Evolutionary conservation across 2,329 filamentous ascomycete genomes (phyloP), one percentile per base, ranked within the genome.

Genomic region (Davidsoniella neocaledoniae): DNA sequence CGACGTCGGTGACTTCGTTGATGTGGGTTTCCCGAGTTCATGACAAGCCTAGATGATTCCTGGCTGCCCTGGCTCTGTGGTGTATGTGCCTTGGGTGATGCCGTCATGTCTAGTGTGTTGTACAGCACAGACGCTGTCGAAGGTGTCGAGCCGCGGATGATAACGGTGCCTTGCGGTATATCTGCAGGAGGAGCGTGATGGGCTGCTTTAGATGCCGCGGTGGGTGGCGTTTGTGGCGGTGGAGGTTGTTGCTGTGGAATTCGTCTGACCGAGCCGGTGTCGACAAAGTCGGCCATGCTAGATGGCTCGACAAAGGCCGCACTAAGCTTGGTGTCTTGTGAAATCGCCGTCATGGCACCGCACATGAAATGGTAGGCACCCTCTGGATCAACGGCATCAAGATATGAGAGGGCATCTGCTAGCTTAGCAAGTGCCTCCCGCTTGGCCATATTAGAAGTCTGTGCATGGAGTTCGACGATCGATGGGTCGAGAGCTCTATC

Each of bases 341-440:
- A 74, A 43, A 93, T 73, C 51, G 77, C 76, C n/a, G 84, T 74
- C 54, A 93, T 72, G 55, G 94, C 76, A 51, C 77, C 74, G 58
- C 80, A 83, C 59, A 98, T 72, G 14, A 98, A 72, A 56, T 94
- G 79, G 58, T 90, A 91, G 39, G 88, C 78, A 16, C 88, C 88
- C 61, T 95, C 90, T 0, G 90, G 90, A 59, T 98, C 90, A 26
- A 90, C 72, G 42, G 84, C 78, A 62, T 96, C 86, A 29, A 98
- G 72, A 10, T 80, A 74, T 4, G 81, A 82, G 70, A 91, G 93
- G 0, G 90, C 88, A 61, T 94, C 85, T 0, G 85, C 86, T 10
- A 95, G 71, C 55, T 79, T 78, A 2, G 83, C 84, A 26, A 96
- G 73, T 0, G 86, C 86, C 57, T 94, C 86, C 36, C 88, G 76